Base-by-base conservation (phyloP, 257 asterid genomes). In the Solanum gandarillasii region DNA sequence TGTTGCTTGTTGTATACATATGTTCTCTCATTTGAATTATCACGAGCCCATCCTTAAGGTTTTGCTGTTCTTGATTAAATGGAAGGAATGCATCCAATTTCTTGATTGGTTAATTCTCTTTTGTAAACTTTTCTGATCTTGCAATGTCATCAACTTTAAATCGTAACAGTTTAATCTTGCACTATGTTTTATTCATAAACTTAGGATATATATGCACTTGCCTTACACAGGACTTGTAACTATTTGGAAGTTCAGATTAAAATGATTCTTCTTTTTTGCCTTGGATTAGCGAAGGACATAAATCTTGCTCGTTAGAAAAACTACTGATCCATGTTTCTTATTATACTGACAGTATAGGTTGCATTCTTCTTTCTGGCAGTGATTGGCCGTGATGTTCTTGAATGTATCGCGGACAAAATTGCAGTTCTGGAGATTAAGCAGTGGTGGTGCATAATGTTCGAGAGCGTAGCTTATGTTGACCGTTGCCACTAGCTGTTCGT, bases 331-430 rank as follows among this genome's bases (percentile, higher is more conserved):
- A 14, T 79, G 65, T 46, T 83, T 38, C 85, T 76, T 70, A 31
- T 71, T 43, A 83, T 43, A 83, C 72, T 12, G 18, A 38, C 83
- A 97, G 99, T 92, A 90, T 93, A 55, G 99, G 99, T 31, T 95
- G 99, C 85, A 93, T 96, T 92, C 91, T 97, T 70, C 98, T 97
- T 83, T 96, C 99, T 7, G 96, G 95, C 98, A n/a, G n/a, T n/a
- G n/a, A n/a, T n/a, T n/a, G n/a, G n/a, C n/a, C n/a, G n/a, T n/a
- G n/a, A n/a, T n/a, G n/a, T n/a, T n/a, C n/a, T n/a, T n/a, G n/a
- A n/a, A n/a, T n/a, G n/a, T n/a, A n/a, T n/a, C n/a, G n/a, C n/a
- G n/a, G n/a, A n/a, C n/a, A n/a, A n/a, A n/a, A 81, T 74, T 94
- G 89, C 94, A 94, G 87, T n/a, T n/a, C n/a, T n/a, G n/a, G n/a